Evolutionary conservation across 805 yeast genomes (phyloP), one percentile per base, ranked within the genome.

Genomic region (Grigorovia humatica): DNA sequence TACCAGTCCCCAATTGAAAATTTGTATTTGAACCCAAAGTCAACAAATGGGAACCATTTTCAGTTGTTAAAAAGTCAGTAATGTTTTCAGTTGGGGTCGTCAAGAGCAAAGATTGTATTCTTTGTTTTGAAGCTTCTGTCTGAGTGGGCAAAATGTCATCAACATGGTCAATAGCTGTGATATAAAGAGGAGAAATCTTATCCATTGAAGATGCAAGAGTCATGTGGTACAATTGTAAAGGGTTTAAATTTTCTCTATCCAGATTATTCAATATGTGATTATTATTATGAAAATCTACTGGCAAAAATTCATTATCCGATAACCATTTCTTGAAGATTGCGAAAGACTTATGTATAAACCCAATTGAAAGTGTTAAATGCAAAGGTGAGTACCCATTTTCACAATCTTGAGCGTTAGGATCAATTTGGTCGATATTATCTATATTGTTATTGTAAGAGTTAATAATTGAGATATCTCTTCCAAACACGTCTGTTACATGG

Each of bases 351-450:
- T 62, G 50, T 53, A 64, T 46, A 59, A 65, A 48, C 54, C 74
- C 69, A 19, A 47, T 48, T 47, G 53, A 60, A 41, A 67, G 69
- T 4, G 88, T 79, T 54, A 81, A 77, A 65, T 90, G 96, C 30
- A 90, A 70, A 27, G 88, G 79, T 44, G 86, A 85, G 84, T 95
- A 89, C 1, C 88, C 85, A 61, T 79, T 87, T 65, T 89, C 96
- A 49, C 70, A 71, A 64, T 90, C 96, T 1, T 72, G 67, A 0
- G 75, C 59, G 2, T 68, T 58, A 1, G 74, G 57, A 50, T 81
- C 79, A 9, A 63, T 51, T 9, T 53, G 47, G 15, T 54, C 50
- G 12, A 54, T 54, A 43, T 54, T 46, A 9, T 49, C 49, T n/a
- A 44, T 5, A 9, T 29, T 47, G n/a, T 59, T 54, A 13, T 58